phyloP scores from a whole-genome alignment of 805 yeast genomes.

The Ogataea naganishii region DNA sequence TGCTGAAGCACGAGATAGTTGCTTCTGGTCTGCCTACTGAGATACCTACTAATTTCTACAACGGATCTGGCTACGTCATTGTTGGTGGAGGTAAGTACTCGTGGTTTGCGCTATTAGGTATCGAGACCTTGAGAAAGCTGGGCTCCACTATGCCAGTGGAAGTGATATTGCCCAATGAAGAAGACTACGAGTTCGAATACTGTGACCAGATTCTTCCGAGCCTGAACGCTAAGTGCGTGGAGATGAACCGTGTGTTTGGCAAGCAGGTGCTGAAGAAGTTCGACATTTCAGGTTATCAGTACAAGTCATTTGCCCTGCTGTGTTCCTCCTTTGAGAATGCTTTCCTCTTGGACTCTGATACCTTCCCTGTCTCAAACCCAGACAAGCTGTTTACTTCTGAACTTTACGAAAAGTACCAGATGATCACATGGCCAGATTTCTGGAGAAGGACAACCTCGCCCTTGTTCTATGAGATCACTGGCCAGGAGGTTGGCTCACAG shows the following conservation, averaged over 20 bases:
- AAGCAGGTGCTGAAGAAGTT: conserved; percentile 36
- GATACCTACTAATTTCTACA: conserved; percentile 17
- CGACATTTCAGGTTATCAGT: conserved; percentile 56
- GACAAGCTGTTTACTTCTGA: conserved; percentile 48
- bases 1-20: conserved; percentile 22
- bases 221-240: conserved; percentile 59
- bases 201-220: conserved; percentile 58
- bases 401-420: conserved; percentile 43
- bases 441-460: conserved; percentile 85
- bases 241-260: conserved; percentile 56
- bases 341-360: conserved; percentile 68
- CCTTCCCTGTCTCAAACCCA: conserved; percentile 60
- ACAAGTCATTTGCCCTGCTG: conserved; percentile 60
- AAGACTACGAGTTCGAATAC: conserved; percentile 63
- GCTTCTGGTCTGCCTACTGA: conserved; percentile 19
- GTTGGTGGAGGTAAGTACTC: conserved; percentile 80
- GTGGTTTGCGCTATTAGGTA: conserved; percentile 59
- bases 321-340: conserved; percentile 69
- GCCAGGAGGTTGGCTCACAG: conserved; percentile 32
- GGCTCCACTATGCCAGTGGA: conserved; percentile 75
- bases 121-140: conserved; percentile 53
- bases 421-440: conserved; percentile 76
- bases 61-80: conserved; percentile 46
- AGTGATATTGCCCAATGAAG: conserved; percentile 63
- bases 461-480: conserved; percentile 59